These are phyloP conservation scores for Ogataea nitratoaversa DNA, from an alignment of 805 yeast species.

Conservation along the genomic window DNA sequence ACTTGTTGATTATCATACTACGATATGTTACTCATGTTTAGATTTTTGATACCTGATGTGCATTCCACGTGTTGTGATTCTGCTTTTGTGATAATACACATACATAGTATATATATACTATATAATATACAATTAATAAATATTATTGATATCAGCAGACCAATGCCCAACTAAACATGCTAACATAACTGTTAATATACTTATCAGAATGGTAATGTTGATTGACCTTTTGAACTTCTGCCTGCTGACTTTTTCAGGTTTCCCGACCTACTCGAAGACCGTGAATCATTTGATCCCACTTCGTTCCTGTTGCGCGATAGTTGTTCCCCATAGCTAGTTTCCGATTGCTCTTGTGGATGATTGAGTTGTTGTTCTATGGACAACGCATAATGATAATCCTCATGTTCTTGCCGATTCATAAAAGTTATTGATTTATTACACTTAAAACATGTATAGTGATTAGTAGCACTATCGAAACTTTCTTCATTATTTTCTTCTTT, in stretches of 20 bases:
- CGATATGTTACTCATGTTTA: too few species aligned
- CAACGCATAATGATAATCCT: conserved; percentile 28
- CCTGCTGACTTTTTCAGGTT: neutral
- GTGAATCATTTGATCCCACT: too few species aligned
- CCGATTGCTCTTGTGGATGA: neutral
- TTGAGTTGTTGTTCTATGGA: conserved; percentile 18
- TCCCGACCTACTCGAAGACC: too few species aligned
- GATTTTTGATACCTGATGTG: too few species aligned
- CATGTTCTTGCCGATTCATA: conserved; percentile 18
- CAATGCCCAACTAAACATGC: too few species aligned
- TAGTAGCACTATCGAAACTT: conserved; percentile 2
- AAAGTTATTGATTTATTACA: conserved; percentile 10
- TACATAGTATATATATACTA: too few species aligned
- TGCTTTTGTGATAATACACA: too few species aligned
- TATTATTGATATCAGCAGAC: too few species aligned
- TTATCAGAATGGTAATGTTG: neutral
- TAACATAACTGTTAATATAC: too few species aligned
- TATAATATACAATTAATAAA: too few species aligned
- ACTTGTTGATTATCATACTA: too few species aligned
- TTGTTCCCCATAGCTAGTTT: conserved; percentile 14
- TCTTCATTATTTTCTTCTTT: neutral
- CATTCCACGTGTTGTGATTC: too few species aligned
- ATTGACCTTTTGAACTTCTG: neutral
- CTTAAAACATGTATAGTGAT: conserved; percentile 9
- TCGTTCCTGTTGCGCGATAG: conserved; percentile 7